Evolutionary conservation across 768 basidiomycete genomes (phyloP), one percentile per base, ranked within the genome.

Genomic region (Suillus placidus): DNA sequence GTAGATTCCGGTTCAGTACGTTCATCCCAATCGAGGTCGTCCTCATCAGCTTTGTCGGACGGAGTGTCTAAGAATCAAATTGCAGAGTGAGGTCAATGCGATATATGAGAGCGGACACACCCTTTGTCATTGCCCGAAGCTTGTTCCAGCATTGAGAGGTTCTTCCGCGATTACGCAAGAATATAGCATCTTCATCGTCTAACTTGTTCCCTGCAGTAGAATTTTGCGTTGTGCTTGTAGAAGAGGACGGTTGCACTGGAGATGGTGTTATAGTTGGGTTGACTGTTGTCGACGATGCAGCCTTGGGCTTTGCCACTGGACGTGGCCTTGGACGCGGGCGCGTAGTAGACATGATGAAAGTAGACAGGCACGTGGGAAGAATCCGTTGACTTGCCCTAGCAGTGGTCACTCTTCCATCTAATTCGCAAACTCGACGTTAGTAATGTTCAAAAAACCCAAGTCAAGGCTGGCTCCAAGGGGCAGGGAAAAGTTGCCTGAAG

Each of bases 101-200:
- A 42, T 42, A 18, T n/a, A 34, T 56, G 30, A 32, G 58, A 26
- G 7, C 2, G 40, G 66, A 14, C 20, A 63, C 49, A 91, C 92
- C 83, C 74, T 86, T 86, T 54, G 81, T 82, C 16, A 83, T 76
- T 71, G 85, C 78, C 32, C 87, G 83, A 49, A 93, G 74, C 64
- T 82, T 83, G 71, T 80, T 85, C 89, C 91, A 92, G 4, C 82
- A 79, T 61, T 82, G 78, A 5, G 80, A 72, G 6, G 85, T 85
- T 60, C 90, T 80, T 65, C 83, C 83, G 52, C 78, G 80, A 73
- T 92, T 94, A 60, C 84, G 84, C 71, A 92, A 84, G 69, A 93
- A 93, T 74, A 86, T 80, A 18, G 84, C 86, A 74, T 93, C 91
- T 60, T 85, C 86, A 64, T 92, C 88, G 13, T 84, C 74, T 75